Conservation (phyloP, 2,329 filamentous ascomycete species). For the Trichoderma endophyticum region DNA sequence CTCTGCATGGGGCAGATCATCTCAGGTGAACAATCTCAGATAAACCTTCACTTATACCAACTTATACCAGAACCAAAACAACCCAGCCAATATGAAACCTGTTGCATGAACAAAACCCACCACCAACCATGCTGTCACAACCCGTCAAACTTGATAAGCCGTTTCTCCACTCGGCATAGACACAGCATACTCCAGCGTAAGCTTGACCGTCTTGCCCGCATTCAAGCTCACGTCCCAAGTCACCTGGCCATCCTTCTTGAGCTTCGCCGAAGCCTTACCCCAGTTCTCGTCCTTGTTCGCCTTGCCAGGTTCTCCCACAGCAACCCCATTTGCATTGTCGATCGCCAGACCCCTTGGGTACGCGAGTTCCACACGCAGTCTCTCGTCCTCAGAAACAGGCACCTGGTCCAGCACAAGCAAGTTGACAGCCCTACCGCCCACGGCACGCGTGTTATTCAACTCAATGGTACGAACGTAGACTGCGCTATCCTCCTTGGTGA, state of each 20-base stretch:
- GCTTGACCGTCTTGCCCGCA: conserved; percentile 53
- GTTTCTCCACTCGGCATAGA: conserved; percentile 50
- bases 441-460: conserved; percentile 49
- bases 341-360: conserved; percentile 46
- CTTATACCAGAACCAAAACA: not conserved
- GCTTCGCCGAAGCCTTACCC: conserved; percentile 51
- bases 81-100: not conserved
- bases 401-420: conserved; percentile 58
- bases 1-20: not conserved
- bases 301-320: conserved; percentile 34
- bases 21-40: not conserved
- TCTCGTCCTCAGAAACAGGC: conserved; percentile 60
- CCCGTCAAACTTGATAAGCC: conserved; percentile 25
- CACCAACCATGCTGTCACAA: not conserved
- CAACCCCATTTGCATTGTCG: conserved; percentile 37
- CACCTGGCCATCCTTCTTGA: conserved; percentile 57
- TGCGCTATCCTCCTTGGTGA: conserved; percentile 51
- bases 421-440: conserved; percentile 37
- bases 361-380: conserved; percentile 49
- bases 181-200: conserved; percentile 61
- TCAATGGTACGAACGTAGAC: conserved; percentile 48
- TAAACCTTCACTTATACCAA: not conserved
- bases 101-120: not conserved
- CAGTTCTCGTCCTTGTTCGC: conserved; percentile 37
- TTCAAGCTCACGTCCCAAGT: conserved; percentile 57